phyloP scores from a whole-genome alignment of 768 basidiomycete species.

The Mycena latifolia region DNA sequence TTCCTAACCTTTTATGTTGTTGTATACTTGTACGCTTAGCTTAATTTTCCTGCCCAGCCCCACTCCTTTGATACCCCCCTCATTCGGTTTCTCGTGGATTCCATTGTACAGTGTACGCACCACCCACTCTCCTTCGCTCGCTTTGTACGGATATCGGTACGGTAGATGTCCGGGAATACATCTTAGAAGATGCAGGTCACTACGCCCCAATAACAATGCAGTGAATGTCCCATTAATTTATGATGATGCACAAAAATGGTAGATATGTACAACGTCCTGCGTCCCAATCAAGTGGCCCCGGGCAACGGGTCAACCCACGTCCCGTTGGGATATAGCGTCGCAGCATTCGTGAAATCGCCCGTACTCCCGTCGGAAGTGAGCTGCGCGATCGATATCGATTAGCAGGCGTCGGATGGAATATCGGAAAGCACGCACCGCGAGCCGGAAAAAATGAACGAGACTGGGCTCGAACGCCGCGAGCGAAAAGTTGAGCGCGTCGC shows the following conservation, averaged over 20 bases:
- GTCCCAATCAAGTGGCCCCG: slow-evolving; percentile 66
- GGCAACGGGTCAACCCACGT: slow-evolving; percentile 82
- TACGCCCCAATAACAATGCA: too few species aligned
- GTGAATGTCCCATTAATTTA: too few species aligned
- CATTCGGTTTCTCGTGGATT: slow-evolving; percentile 17
- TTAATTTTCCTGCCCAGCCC: neutral
- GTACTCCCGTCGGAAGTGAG: slow-evolving; percentile 57
- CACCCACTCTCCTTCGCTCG: slow-evolving; percentile 1
- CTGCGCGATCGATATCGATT: slow-evolving; percentile 49
- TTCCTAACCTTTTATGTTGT: slow-evolving; percentile 31
- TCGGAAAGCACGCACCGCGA: slow-evolving; percentile 68
- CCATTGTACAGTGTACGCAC: slow-evolving; percentile 6
- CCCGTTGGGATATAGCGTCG: slow-evolving; percentile 81
- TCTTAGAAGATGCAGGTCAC: slow-evolving; percentile 22
- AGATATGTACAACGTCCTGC: slow-evolving; percentile 15
- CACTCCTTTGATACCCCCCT: slow-evolving; percentile 29
- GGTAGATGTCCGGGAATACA: slow-evolving; percentile 21
- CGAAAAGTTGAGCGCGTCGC: slow-evolving; percentile 77
- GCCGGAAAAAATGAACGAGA: slow-evolving; percentile 82
- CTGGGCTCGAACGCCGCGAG: slow-evolving; percentile 70
- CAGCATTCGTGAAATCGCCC: slow-evolving; percentile 88
- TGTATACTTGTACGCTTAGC: slow-evolving; percentile 33
- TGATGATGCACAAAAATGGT: too few species aligned
- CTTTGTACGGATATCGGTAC: slow-evolving; percentile 14
- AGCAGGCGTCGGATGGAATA: neutral